A percentile compares a stretch with the other conserved stretches of the same genome.
Evolutionary conservation across 805 yeast genomes (phyloP).

Genomic region (Suhomyces faveliae): DNA sequence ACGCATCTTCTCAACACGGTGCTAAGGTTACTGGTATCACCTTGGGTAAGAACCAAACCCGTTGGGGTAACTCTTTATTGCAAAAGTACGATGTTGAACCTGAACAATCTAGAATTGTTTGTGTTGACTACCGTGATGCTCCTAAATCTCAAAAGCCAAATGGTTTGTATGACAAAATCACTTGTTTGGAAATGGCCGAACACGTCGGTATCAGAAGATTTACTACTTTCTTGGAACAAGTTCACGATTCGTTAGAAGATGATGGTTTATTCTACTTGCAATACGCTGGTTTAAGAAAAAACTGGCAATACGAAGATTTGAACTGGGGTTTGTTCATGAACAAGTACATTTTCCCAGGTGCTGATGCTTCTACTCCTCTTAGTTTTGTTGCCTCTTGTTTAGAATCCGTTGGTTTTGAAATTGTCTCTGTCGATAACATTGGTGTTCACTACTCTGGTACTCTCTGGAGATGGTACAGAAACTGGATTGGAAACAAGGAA

Average conservation of each 20-base stretch:
- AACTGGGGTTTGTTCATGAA: conserved; percentile 96
- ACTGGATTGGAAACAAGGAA: conserved; percentile 85
- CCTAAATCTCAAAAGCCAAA: conserved; percentile 56
- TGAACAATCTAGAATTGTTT: conserved; percentile 73
- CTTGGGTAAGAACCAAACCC: conserved; percentile 85
- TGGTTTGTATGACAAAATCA: conserved; percentile 73
- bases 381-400: conserved; percentile 74
- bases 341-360: conserved; percentile 95
- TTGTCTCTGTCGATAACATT: conserved; percentile 78
- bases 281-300: conserved; percentile 86
- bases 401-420: conserved; percentile 85
- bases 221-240: conserved; percentile 71
- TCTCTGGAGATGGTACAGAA: conserved; percentile 90
- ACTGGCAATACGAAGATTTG: conserved; percentile 93
- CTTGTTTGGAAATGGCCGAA: conserved; percentile 94
- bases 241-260: conserved; percentile 83
- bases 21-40: conserved; percentile 89
- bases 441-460: conserved; percentile 94
- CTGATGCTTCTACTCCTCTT: conserved; percentile 93
- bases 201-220: conserved; percentile 92
- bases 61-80: conserved; percentile 78
- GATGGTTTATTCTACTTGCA: conserved; percentile 87
- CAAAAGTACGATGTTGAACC: conserved; percentile 63
- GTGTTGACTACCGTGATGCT: conserved; percentile 88
- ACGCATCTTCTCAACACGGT: conserved; percentile 77